These are phyloP conservation scores for Radiomyces spectabilis DNA, from an alignment of 192 early-diverging fungal genomes.

Conservation along the genomic window DNA sequence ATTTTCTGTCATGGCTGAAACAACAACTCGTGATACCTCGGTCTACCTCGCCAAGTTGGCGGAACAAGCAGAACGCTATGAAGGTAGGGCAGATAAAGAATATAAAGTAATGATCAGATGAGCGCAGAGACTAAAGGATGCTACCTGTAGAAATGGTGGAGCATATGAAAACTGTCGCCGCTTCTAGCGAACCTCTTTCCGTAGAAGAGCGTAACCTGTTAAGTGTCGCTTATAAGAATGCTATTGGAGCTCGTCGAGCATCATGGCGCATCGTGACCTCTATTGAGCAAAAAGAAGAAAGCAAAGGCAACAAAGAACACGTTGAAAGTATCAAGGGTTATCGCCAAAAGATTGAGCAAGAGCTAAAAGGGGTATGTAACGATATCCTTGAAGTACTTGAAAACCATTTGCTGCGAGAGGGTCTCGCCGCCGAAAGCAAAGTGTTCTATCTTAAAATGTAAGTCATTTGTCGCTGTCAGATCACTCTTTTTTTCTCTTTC, in stretches of 20 bases:
- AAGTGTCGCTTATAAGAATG: slow-evolving; percentile 98
- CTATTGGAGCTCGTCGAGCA: slow-evolving; percentile 93
- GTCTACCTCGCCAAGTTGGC: slow-evolving; percentile 98
- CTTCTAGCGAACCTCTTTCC: slow-evolving; percentile 16
- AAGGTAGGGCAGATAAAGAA: slow-evolving; percentile 54
- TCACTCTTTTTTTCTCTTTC: slow-evolving; percentile 46
- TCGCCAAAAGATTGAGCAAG: slow-evolving; percentile 89
- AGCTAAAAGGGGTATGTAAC: slow-evolving; percentile 88
- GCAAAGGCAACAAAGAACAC: slow-evolving; percentile 77
- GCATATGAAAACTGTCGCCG: slow-evolving; percentile 60
- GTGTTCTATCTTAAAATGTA: slow-evolving; percentile 99
- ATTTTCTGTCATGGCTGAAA: not conserved
- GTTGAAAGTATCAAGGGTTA: slow-evolving; percentile 89
- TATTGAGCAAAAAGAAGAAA: slow-evolving; percentile 93
- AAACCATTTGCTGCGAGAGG: slow-evolving; percentile 82
- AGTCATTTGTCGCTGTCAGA: slow-evolving; percentile 13
- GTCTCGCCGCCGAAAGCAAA: slow-evolving; percentile 90
- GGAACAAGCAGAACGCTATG: slow-evolving; percentile 97
- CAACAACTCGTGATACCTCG: slow-evolving; percentile 12
- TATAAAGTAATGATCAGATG: not conserved
- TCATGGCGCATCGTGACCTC: slow-evolving; percentile 97
- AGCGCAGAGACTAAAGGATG: not conserved
- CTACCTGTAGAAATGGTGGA: slow-evolving; percentile 59
- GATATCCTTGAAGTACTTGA: slow-evolving; percentile 92
- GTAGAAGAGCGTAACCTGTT: slow-evolving; percentile 98